Evolutionary conservation across 202 grass and related monocot species (phyloP).

Genomic region (Schoenoplectus tabernaemontani): DNA sequence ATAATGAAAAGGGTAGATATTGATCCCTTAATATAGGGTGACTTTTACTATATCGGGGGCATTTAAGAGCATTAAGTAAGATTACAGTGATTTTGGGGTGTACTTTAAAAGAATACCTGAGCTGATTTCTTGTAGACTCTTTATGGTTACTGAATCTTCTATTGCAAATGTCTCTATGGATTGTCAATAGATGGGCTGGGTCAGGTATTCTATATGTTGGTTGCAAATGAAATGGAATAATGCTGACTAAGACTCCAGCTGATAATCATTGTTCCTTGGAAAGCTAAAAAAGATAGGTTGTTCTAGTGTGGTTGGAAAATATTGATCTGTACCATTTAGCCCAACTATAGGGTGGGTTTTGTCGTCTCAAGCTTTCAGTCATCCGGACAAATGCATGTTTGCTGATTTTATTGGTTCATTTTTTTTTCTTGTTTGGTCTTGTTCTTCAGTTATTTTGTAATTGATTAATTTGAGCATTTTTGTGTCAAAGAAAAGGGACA

Average conservation of each 20-base stretch:
- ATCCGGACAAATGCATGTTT: not conserved
- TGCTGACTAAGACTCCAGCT: not conserved
- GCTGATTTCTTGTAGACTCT: not conserved
- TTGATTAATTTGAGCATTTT: not conserved
- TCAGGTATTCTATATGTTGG: not conserved
- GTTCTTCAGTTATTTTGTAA: not conserved
- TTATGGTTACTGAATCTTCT: not conserved
- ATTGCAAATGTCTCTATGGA: not conserved
- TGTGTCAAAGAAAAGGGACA: not conserved
- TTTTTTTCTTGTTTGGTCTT: too few relatives aligned
- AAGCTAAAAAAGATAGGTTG: not conserved
- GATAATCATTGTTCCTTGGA: not conserved
- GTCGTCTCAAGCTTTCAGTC: not conserved
- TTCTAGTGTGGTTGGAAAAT: not conserved
- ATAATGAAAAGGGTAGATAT: constrained; percentile 42
- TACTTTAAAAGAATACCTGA: constrained; percentile 4
- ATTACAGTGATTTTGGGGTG: not conserved
- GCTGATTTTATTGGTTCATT: not conserved
- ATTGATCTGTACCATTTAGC: not conserved
- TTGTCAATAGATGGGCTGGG: not conserved
- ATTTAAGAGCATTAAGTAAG: not conserved
- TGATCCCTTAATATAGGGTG: not conserved
- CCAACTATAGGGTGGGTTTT: too few relatives aligned
- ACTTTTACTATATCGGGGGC: not conserved
- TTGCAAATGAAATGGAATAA: not conserved